These are phyloP conservation scores for Talaromyces islandicus DNA, from an alignment of 2,329 filamentous ascomycete species.

Conservation along the genomic window DNA sequence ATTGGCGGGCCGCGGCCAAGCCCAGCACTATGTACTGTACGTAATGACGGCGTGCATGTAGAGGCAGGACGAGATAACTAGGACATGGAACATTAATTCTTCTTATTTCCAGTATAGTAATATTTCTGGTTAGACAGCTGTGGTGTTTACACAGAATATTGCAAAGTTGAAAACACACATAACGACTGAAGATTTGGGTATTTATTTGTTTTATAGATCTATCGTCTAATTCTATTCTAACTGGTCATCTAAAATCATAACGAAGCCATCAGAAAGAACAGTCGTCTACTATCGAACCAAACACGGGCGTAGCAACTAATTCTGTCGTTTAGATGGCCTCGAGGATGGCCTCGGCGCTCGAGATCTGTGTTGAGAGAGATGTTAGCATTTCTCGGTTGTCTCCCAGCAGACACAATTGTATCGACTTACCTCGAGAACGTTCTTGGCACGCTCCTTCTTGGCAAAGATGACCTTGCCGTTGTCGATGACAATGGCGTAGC, in stretches of 20 bases:
- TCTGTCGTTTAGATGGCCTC: constrained; percentile 27
- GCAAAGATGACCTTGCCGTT: constrained; percentile 79
- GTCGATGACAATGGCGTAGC: constrained; percentile 77
- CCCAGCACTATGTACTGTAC: not conserved
- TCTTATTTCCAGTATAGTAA: not conserved
- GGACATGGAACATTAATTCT: not conserved
- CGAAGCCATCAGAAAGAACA: not conserved
- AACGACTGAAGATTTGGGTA: not conserved
- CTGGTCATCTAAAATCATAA: not conserved
- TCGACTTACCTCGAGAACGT: constrained; percentile 33
- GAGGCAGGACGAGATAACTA: not conserved
- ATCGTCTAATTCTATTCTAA: not conserved
- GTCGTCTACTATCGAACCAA: not conserved
- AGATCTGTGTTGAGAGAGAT: constrained; percentile 23
- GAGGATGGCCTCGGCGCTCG: constrained; percentile 33
- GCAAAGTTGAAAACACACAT: not conserved
- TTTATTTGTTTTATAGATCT: not conserved
- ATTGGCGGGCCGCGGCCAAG: not conserved
- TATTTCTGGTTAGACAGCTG: not conserved
- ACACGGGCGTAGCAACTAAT: not conserved
- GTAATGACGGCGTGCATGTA: not conserved
- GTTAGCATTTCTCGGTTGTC: not conserved
- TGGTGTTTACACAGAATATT: not conserved
- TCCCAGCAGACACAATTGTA: not conserved
- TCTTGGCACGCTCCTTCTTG: constrained; percentile 58